These are phyloP conservation scores for Kodamaea ohmeri DNA, from an alignment of 1,139 yeast species.

Conservation along the genomic window DNA sequence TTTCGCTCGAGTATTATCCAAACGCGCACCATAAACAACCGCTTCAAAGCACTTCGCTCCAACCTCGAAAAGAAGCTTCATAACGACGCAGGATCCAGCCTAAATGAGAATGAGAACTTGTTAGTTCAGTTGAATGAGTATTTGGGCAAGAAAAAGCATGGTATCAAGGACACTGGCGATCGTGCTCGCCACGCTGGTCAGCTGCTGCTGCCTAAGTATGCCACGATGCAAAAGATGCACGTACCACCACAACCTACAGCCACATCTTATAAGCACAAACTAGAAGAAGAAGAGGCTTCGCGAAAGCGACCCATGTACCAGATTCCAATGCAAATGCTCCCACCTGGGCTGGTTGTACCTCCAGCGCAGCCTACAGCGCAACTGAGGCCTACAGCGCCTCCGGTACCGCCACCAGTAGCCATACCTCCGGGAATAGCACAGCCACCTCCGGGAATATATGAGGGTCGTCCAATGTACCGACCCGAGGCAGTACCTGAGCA, in stretches of 20 bases:
- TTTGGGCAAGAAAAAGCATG: constrained; percentile 9
- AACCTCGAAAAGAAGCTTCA: constrained; percentile 24
- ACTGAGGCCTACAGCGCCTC: background rate
- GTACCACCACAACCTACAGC: background rate
- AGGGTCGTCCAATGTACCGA: constrained; percentile 2
- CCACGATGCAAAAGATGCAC: background rate
- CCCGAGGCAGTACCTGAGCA: constrained; percentile 2
- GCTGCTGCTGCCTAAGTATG: background rate
- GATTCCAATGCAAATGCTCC: background rate
- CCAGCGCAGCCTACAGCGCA: background rate
- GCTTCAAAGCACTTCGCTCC: constrained; percentile 25
- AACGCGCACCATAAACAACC: constrained; percentile 30
- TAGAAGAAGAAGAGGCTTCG: background rate
- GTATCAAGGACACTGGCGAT: background rate
- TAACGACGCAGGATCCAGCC: constrained; percentile 16
- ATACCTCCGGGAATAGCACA: background rate
- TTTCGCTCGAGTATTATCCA: constrained; percentile 24
- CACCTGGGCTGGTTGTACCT: background rate
- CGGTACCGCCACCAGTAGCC: constrained; percentile 1
- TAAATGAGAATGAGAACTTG: constrained; percentile 30
- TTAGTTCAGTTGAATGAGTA: constrained; percentile 21
- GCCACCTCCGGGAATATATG: constrained; percentile 1
- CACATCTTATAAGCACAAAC: constrained; percentile 1
- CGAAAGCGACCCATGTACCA: background rate
- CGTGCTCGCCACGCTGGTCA: background rate